Percentiles rank a stretch among this genome's conserved stretches.
phyloP scores from a whole-genome alignment of 2,329 filamentous ascomycete genomes.

The Colletotrichum caudatum region DNA sequence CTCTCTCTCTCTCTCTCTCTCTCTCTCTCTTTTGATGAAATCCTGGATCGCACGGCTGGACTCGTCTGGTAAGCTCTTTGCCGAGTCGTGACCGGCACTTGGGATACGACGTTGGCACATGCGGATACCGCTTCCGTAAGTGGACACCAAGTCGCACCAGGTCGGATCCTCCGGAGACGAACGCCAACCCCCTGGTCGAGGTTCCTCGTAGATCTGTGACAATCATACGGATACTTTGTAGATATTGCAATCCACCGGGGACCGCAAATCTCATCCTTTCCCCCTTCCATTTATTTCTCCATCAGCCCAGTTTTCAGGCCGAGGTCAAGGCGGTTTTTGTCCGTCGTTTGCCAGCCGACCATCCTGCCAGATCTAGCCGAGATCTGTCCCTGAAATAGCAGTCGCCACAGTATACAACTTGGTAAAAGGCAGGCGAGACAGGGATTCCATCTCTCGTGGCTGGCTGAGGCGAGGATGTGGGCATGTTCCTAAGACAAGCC shows the following conservation, averaged over 20 bases:
- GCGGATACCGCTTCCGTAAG: neutral
- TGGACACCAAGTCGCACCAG: neutral
- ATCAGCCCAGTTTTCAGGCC: conserved; percentile 36
- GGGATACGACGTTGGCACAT: neutral
- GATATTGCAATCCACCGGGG: too few relatives aligned
- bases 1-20: neutral
- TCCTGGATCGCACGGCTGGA: neutral
- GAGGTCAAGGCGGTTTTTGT: conserved; percentile 38
- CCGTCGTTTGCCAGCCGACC: conserved; percentile 21
- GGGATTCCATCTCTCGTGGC: neutral
- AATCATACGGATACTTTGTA: neutral
- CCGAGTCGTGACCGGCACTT: neutral
- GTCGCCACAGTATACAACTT: too few relatives aligned
- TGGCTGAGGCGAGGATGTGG: neutral
- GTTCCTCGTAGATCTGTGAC: neutral
- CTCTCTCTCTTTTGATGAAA: neutral
- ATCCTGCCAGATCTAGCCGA: neutral
- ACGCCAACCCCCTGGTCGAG: neutral
- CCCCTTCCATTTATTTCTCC: conserved; percentile 1
- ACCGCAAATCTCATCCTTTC: too few relatives aligned
- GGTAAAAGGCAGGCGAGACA: neutral
- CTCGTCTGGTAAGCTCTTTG: neutral
- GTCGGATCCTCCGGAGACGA: conserved; percentile 5
- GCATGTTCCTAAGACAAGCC: neutral
- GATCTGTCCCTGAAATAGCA: neutral